phyloP scores from a whole-genome alignment of 2,329 filamentous ascomycete species.

The Fusarium cicatricum region DNA sequence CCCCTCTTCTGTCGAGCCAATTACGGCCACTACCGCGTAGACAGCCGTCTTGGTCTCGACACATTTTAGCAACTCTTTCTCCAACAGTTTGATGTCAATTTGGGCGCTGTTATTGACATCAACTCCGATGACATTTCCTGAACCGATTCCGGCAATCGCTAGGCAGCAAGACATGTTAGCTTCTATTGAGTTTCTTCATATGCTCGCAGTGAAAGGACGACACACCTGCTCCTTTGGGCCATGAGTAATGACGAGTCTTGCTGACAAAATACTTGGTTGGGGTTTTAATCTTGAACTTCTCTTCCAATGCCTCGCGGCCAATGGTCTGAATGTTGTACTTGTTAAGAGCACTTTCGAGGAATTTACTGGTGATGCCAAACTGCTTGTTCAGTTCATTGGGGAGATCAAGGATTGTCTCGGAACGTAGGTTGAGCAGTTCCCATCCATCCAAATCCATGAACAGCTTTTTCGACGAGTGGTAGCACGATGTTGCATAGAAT shows the following conservation, averaged over 20 bases:
- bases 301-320: slow-evolving; percentile 50
- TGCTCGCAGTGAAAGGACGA: neutral
- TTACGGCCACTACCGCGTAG: slow-evolving; percentile 54
- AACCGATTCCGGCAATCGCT: slow-evolving; percentile 57
- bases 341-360: slow-evolving; percentile 39
- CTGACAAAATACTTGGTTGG: slow-evolving; percentile 49
- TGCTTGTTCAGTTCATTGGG: slow-evolving; percentile 49
- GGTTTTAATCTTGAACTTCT: slow-evolving; percentile 43
- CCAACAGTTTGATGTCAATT: slow-evolving; percentile 47
- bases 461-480: slow-evolving; percentile 43
- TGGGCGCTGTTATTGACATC: slow-evolving; percentile 51
- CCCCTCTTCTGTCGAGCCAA: slow-evolving; percentile 59
- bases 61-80: slow-evolving; percentile 43
- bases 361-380: slow-evolving; percentile 51
- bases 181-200: neutral
- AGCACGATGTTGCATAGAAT: slow-evolving; percentile 49
- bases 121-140: slow-evolving; percentile 51
- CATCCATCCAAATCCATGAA: slow-evolving; percentile 50
- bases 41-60: slow-evolving; percentile 47
- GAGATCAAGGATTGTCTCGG: slow-evolving; percentile 51
- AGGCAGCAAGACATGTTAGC: neutral
- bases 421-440: slow-evolving; percentile 56
- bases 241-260: slow-evolving; percentile 57
- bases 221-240: slow-evolving; percentile 58
- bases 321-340: slow-evolving; percentile 50